Evolutionary conservation across 371 early-diverging fungal species (phyloP).

Genomic region (Catenaria anguillulae): DNA sequence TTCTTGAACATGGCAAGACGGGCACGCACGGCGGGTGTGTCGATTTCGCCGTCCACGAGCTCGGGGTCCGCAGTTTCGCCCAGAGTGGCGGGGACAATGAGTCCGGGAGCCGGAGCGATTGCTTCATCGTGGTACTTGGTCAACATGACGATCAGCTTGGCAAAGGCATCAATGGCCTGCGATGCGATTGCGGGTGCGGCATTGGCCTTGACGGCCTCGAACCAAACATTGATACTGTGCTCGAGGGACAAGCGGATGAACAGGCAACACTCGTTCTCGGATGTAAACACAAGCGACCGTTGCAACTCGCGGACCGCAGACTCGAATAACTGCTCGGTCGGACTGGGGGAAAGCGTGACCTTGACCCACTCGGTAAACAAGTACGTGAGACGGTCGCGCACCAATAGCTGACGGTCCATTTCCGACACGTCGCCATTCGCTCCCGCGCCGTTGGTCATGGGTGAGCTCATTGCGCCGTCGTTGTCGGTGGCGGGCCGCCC

Average conservation of each 20-base stretch:
- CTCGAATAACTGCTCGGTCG: constrained; percentile 52
- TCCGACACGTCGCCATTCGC: not conserved
- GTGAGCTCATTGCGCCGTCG: no score
- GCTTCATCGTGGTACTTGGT: constrained; percentile 35
- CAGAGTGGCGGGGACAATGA: no score
- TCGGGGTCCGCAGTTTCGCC: no score
- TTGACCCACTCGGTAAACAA: constrained; percentile 79
- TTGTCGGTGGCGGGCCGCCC: constrained; percentile 17
- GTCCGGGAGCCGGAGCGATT: no score
- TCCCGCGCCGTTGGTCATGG: no score
- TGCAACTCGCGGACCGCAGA: constrained; percentile 37
- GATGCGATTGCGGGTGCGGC: constrained; percentile 32
- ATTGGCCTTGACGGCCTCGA: constrained; percentile 33
- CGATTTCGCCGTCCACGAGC: no score
- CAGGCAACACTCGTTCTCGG: constrained; percentile 53
- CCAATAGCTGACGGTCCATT: not conserved
- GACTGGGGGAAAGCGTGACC: constrained; percentile 62
- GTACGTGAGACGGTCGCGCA: constrained; percentile 51
- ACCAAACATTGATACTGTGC: constrained; percentile 55
- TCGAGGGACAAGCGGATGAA: constrained; percentile 84
- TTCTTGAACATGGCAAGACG: constrained; percentile 43
- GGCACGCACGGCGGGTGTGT: constrained; percentile 8
- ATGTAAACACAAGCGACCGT: constrained; percentile 24
- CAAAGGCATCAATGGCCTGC: constrained; percentile 69
- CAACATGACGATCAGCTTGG: constrained; percentile 56